A percentile compares a stretch with the other conserved stretches of the same genome.
Conservation (phyloP, 2,329 filamentous ascomycete genomes). For the Scedosporium apiospermum region DNA sequence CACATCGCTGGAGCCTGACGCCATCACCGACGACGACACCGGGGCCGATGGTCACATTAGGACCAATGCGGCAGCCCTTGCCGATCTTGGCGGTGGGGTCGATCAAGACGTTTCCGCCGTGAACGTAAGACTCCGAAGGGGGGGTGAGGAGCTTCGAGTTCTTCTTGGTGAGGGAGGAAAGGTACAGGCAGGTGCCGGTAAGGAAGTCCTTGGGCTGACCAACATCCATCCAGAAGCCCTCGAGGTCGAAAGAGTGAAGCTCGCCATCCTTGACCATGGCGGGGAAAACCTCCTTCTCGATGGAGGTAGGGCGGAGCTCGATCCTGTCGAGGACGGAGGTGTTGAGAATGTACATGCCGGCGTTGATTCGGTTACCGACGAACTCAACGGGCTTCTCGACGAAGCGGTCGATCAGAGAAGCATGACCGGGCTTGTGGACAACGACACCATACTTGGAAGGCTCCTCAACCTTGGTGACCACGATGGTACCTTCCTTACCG, state of each 20-base stretch:
- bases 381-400: conserved; percentile 99
- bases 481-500: conserved; percentile 92
- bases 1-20: conserved; percentile 86
- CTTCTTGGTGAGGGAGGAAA: conserved; percentile 85
- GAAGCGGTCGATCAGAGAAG: conserved; percentile 92
- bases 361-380: conserved; percentile 97
- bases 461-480: conserved; percentile 98
- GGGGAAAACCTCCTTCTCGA: conserved; percentile 98
- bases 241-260: conserved; percentile 91
- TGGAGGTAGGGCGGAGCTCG: conserved; percentile 90
- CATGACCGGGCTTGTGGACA: conserved; percentile 88
- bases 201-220: conserved; percentile 98
- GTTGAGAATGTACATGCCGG: conserved; percentile 96
- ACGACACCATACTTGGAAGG: conserved; percentile 98
- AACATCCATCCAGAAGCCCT: conserved; percentile 99
- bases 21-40: conserved; percentile 89
- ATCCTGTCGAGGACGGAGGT: conserved; percentile 84
- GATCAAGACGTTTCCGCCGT: conserved; percentile 92
- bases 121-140: conserved; percentile 65
- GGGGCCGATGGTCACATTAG: conserved; percentile 92
- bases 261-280: conserved; percentile 82
- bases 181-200: conserved; percentile 89
- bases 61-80: conserved; percentile 96
- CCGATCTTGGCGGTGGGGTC: conserved; percentile 92
- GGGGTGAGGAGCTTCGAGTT: conserved; percentile 75